Percentiles rank a stretch among this genome's conserved stretches.
phyloP scores from a whole-genome alignment of 2,329 filamentous ascomycete species.

The Aspergillus neotritici region DNA sequence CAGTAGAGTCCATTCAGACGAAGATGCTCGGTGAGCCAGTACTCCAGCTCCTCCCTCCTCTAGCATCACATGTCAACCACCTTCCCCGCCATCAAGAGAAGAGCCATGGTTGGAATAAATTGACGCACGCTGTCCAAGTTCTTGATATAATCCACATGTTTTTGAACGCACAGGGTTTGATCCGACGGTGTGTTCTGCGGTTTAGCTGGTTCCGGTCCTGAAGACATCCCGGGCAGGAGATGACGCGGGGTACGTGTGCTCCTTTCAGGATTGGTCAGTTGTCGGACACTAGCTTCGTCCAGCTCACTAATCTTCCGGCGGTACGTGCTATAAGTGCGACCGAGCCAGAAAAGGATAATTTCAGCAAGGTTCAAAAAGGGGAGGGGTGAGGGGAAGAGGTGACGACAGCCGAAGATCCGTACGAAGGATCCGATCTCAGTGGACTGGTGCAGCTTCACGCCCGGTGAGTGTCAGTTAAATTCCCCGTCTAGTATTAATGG shows the following conservation, averaged over 20 bases:
- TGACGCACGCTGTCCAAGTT: constrained; percentile 73
- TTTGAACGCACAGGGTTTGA: constrained; percentile 51
- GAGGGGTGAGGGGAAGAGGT: too few relatives aligned
- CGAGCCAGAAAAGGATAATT: too few relatives aligned
- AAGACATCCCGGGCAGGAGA: constrained; percentile 45
- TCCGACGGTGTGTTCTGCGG: constrained; percentile 43
- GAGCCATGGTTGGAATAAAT: constrained; percentile 19
- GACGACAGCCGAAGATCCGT: too few relatives aligned
- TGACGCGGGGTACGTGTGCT: background rate
- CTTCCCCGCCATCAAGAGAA: constrained; percentile 15
- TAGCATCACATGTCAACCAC: constrained; percentile 41
- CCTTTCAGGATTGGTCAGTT: background rate
- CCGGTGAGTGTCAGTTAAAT: too few relatives aligned
- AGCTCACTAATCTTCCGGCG: too few relatives aligned
- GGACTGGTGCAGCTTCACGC: too few relatives aligned
- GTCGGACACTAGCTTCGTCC: background rate
- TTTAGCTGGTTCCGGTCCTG: constrained; percentile 56
- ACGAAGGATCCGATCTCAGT: too few relatives aligned
- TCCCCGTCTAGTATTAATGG: too few relatives aligned
- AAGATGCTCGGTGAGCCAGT: constrained; percentile 95
- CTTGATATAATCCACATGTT: constrained; percentile 89
- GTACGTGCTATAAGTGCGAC: too few relatives aligned
- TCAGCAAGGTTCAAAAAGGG: too few relatives aligned
- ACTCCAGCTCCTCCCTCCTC: constrained; percentile 91
- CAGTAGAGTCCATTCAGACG: constrained; percentile 95